Evolutionary conservation across 192 early-diverging fungal species (phyloP).

Genomic region (Podochytrium sp.): DNA sequence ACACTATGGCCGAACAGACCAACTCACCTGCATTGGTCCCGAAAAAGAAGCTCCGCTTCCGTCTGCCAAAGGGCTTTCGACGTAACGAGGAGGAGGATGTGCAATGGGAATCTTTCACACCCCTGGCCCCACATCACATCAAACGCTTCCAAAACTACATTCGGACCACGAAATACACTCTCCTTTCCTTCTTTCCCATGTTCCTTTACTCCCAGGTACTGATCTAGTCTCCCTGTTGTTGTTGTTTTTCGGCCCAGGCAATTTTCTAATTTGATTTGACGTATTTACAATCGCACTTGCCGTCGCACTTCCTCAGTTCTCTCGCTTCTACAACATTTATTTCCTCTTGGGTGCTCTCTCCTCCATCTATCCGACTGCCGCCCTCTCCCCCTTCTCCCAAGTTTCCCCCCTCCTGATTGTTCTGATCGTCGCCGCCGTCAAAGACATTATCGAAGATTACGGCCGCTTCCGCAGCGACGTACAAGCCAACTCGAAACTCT

Average conservation of each 20-base stretch:
- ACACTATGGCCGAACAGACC: background rate
- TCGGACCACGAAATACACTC: conserved; percentile 92
- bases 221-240: conserved; percentile 45
- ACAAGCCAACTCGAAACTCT: conserved; percentile 39
- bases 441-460: conserved; percentile 63
- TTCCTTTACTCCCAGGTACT: conserved; percentile 94
- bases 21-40: background rate
- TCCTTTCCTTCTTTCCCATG: conserved; percentile 87
- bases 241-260: background rate
- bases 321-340: conserved; percentile 65
- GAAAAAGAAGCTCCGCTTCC: conserved; percentile 17
- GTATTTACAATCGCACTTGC: background rate
- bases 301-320: conserved; percentile 55
- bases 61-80: conserved; percentile 3
- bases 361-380: conserved; percentile 30
- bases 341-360: conserved; percentile 61
- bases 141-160: conserved; percentile 67
- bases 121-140: background rate
- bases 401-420: conserved; percentile 55
- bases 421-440: conserved; percentile 51
- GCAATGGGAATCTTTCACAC: conserved; percentile 23
- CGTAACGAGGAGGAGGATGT: conserved; percentile 22
- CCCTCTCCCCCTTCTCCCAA: conserved; percentile 46
- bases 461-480: conserved; percentile 44
- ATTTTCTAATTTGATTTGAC: conserved; percentile 27